phyloP scores from a whole-genome alignment of 768 basidiomycete genomes.

The Lactarius hatsudake region DNA sequence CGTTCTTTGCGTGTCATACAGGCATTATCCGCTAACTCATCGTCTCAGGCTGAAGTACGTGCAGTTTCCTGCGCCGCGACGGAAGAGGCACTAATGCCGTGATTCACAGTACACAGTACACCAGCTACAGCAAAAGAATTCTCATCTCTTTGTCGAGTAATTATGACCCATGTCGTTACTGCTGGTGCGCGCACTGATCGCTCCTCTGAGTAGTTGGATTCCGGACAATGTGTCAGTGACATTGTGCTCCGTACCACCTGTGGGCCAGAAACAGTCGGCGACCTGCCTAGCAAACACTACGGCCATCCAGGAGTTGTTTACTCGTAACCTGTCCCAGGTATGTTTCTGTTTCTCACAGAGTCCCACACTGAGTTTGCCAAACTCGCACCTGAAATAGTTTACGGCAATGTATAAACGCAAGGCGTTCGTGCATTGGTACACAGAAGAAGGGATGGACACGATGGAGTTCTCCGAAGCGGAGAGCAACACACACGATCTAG shows the following conservation, averaged over 20 bases:
- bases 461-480: slow-evolving; percentile 88
- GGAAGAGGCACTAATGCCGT: slow-evolving; percentile 18
- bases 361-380: not conserved
- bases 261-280: slow-evolving; percentile 72
- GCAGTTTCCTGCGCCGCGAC: slow-evolving; percentile 8
- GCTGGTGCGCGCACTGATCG: not conserved
- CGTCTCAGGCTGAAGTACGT: slow-evolving; percentile 33
- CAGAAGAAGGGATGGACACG: slow-evolving; percentile 86
- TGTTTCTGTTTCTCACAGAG: slow-evolving; percentile 8
- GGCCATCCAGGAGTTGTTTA: slow-evolving; percentile 83
- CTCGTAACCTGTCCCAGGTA: slow-evolving; percentile 63
- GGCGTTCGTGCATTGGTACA: slow-evolving; percentile 92
- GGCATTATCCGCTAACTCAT: slow-evolving; percentile 32
- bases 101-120: slow-evolving; percentile 57
- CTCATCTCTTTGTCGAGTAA: slow-evolving; percentile 76
- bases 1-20: slow-evolving; percentile 24
- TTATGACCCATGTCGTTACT: slow-evolving; percentile 29
- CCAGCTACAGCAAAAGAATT: slow-evolving; percentile 74
- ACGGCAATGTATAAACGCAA: slow-evolving; percentile 75
- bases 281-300: slow-evolving; percentile 77
- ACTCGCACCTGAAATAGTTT: slow-evolving; percentile 47
- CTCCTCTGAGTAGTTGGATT: slow-evolving; percentile 62
- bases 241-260: slow-evolving; percentile 77
- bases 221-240: slow-evolving; percentile 88
- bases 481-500: slow-evolving; percentile 75